phyloP scores from a whole-genome alignment of 495 filamentous ascomycete species.

The Hypoxylon lenormandii region DNA sequence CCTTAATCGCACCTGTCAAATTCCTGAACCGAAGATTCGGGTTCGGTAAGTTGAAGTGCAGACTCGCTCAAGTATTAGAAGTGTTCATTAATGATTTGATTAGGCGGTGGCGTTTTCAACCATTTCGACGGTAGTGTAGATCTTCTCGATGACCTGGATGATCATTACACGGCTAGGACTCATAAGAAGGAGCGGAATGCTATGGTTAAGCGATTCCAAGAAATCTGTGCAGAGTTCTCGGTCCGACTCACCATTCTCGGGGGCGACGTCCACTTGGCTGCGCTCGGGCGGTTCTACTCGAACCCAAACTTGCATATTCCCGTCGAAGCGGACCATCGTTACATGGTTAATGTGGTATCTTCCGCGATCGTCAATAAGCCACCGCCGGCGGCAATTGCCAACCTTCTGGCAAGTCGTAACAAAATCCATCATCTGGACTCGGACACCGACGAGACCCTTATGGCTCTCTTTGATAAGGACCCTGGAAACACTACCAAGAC shows the following conservation, averaged over 20 bases:
- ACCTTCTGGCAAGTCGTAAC: conserved; percentile 84
- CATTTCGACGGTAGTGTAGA: conserved; percentile 91
- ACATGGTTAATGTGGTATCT: conserved; percentile 91
- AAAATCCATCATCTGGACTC: conserved; percentile 91
- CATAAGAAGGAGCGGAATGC: conserved; percentile 88
- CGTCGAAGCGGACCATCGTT: conserved; percentile 87
- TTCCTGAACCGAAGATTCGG: conserved; percentile 93
- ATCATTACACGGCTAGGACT: conserved; percentile 91
- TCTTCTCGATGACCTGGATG: conserved; percentile 90
- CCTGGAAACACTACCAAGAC: conserved; percentile 78
- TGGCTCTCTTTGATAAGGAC: conserved; percentile 85
- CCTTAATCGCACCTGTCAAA: conserved; percentile 84
- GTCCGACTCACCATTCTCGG: conserved; percentile 86
- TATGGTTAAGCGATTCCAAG: conserved; percentile 79
- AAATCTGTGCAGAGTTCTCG: conserved; percentile 74
- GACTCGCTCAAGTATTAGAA: background rate
- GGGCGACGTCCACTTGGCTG: conserved; percentile 93
- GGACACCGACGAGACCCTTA: conserved; percentile 87
- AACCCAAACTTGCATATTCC: conserved; percentile 81
- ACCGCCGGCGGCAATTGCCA: conserved; percentile 86
- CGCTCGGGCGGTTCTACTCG: conserved; percentile 92
- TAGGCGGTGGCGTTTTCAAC: conserved; percentile 86
- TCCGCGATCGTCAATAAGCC: conserved; percentile 96
- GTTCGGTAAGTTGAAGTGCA: conserved; percentile 56
- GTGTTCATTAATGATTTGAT: conserved; percentile 12